Evolutionary conservation across 2,329 filamentous ascomycete species (phyloP).

Genomic region (Didymella pinodella): DNA sequence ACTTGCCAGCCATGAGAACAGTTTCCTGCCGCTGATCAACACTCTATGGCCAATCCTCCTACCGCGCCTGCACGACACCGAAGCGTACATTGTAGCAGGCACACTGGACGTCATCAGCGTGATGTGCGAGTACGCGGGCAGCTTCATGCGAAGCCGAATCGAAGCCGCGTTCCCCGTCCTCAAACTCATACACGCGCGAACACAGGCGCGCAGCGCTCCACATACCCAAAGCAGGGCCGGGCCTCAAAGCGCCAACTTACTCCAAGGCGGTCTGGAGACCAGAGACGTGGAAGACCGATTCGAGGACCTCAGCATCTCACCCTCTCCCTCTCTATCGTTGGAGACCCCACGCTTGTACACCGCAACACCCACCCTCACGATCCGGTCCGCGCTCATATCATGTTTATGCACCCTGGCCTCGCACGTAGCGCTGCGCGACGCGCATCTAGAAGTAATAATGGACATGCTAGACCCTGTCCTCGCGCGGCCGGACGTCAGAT

Average conservation of each 20-base stretch:
- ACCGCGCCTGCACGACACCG: constrained; percentile 70
- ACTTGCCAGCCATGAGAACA: constrained; percentile 78
- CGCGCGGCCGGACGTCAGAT: constrained; percentile 57
- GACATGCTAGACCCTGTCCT: constrained; percentile 62
- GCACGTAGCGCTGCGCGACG: constrained; percentile 70
- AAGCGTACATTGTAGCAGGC: constrained; percentile 73
- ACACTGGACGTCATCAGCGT: constrained; percentile 73
- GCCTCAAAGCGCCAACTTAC: no score
- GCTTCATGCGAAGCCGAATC: constrained; percentile 81
- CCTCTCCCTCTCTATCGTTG: no score
- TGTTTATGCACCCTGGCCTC: constrained; percentile 69
- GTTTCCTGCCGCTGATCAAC: constrained; percentile 88
- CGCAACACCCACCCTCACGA: constrained; percentile 64
- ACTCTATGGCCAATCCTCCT: constrained; percentile 86
- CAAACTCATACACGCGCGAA: constrained; percentile 41
- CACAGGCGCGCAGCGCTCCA: constrained; percentile 12
- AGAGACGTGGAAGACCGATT: not conserved
- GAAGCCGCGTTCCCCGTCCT: constrained; percentile 73
- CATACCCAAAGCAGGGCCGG: no score
- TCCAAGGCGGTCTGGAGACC: not conserved
- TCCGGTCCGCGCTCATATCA: constrained; percentile 69
- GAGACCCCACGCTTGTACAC: constrained; percentile 53
- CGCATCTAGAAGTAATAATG: constrained; percentile 75
- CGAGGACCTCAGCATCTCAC: not conserved
- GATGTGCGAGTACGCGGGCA: constrained; percentile 76